A percentile compares a stretch with the other conserved stretches of the same genome.
Conservation (phyloP, 2,329 filamentous ascomycete genomes). For the Penicillium sp. region DNA sequence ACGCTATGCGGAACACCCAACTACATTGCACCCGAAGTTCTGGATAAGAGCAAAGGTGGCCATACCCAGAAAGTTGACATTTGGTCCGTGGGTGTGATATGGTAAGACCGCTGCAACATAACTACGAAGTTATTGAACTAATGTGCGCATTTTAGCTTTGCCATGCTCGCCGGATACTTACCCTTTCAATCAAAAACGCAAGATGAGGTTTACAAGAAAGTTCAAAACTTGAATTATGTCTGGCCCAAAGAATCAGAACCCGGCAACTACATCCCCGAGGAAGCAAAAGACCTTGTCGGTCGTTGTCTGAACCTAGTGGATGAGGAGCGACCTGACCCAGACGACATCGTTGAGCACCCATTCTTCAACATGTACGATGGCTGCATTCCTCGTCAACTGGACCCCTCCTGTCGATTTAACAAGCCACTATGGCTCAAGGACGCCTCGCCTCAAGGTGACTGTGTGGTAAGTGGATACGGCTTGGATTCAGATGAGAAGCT, state of each 20-base stretch:
- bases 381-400: slow-evolving; percentile 46
- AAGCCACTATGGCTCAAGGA: slow-evolving; percentile 45
- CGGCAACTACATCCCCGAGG: slow-evolving; percentile 47
- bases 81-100: slow-evolving; percentile 97
- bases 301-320: slow-evolving; percentile 49
- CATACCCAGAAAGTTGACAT: slow-evolving; percentile 98
- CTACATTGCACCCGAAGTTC: slow-evolving; percentile 94
- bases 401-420: slow-evolving; percentile 37
- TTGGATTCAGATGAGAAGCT: slow-evolving; percentile 43
- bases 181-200: slow-evolving; percentile 79
- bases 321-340: slow-evolving; percentile 48
- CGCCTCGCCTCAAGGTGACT: slow-evolving; percentile 47
- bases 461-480: slow-evolving; percentile 43
- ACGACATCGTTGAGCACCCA: slow-evolving; percentile 49
- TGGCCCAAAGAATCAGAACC: slow-evolving; percentile 48
- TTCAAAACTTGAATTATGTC: slow-evolving; percentile 47
- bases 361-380: slow-evolving; percentile 52
- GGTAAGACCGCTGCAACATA: slow-evolving; percentile 54
- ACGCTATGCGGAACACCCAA: slow-evolving; percentile 97
- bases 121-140: slow-evolving; percentile 14
- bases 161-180: slow-evolving; percentile 92
- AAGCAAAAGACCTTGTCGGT: slow-evolving; percentile 49
- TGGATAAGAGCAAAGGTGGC: slow-evolving; percentile 89
- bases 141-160: slow-evolving; percentile 60
- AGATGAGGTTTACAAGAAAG: slow-evolving; percentile 52